These are phyloP conservation scores for Hyaloraphidium curvatum DNA, from an alignment of 192 early-diverging fungal species.

Conservation along the genomic window DNA sequence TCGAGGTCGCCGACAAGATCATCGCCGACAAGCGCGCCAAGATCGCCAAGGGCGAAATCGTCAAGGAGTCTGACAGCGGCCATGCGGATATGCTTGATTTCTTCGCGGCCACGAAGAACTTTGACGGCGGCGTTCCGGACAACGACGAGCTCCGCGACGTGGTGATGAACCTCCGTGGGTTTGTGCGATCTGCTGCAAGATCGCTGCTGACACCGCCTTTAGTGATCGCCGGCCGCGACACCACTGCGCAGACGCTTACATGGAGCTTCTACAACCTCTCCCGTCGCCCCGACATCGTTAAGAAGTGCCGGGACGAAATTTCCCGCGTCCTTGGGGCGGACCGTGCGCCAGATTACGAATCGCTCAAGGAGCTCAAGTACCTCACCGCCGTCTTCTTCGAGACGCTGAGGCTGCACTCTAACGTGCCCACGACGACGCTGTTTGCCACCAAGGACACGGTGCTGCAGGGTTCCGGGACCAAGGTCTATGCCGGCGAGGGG, in stretches of 20 bases:
- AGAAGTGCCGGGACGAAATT: slow-evolving; percentile 18
- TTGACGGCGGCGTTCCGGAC: neutral
- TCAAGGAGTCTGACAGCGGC: neutral
- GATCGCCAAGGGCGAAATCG: neutral
- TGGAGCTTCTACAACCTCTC: slow-evolving; percentile 32
- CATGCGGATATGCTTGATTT: slow-evolving; percentile 5
- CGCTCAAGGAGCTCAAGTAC: neutral
- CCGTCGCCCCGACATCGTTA: slow-evolving; percentile 10
- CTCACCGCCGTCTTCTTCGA: slow-evolving; percentile 16
- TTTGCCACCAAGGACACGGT: slow-evolving; percentile 3
- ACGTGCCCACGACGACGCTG: slow-evolving; percentile 19
- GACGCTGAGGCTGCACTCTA: slow-evolving; percentile 30
- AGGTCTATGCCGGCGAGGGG: slow-evolving; percentile 14
- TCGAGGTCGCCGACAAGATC: too few relatives aligned
- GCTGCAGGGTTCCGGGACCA: slow-evolving; percentile 15
- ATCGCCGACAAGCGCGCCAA: too few relatives aligned
- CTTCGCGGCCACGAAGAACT: neutral
- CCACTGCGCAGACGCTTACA: slow-evolving; percentile 32
- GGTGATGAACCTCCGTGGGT: slow-evolving; percentile 23
- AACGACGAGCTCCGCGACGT: neutral
- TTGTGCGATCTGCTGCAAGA: too few relatives aligned
- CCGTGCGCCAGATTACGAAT: neutral
- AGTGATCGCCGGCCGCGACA: slow-evolving; percentile 4
- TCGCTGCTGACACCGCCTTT: neutral
- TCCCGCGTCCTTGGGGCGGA: neutral